phyloP scores from a whole-genome alignment of 1,284 basidiomycete species.

The Rhizoctonia solani region DNA sequence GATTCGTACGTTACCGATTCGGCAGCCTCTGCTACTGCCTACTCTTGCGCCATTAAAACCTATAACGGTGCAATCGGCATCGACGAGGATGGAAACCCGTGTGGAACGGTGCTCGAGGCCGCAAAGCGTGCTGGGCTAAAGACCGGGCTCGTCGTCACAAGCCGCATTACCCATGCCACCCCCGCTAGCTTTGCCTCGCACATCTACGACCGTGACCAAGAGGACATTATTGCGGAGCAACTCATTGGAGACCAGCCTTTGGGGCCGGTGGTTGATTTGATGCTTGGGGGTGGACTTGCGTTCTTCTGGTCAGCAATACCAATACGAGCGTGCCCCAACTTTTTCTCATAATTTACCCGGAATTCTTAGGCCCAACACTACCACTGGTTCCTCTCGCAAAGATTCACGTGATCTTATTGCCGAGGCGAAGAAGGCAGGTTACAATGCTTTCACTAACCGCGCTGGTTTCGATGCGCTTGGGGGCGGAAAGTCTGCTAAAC shows the following conservation, averaged over 20 bases:
- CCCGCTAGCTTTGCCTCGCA: constrained; percentile 44
- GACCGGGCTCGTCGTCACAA: constrained; percentile 44
- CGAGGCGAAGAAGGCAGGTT: constrained; percentile 42
- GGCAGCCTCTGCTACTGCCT: constrained; percentile 46
- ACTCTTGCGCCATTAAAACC: constrained; percentile 44
- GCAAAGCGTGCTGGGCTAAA: constrained; percentile 44
- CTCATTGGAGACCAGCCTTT: constrained; percentile 44
- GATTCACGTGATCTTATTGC: constrained; percentile 43
- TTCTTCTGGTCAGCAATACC: constrained; percentile 41
- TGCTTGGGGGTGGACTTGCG: constrained; percentile 44
- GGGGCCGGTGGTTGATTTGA: constrained; percentile 43
- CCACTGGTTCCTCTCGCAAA: constrained; percentile 41
- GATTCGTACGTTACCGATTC: constrained; percentile 46
- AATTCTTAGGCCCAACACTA: constrained; percentile 42
- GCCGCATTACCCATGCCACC: constrained; percentile 46
- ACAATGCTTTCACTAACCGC: constrained; percentile 41
- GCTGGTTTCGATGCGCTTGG: constrained; percentile 42
- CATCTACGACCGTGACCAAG: constrained; percentile 44
- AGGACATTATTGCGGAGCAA: constrained; percentile 44
- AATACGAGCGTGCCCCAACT: not conserved
- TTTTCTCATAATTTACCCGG: not conserved
- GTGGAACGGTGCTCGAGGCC: constrained; percentile 45
- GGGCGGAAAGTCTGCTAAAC: constrained; percentile 29
- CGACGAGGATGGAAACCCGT: constrained; percentile 44
- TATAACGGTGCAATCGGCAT: constrained; percentile 46